Evolutionary conservation across 768 basidiomycete species (phyloP).

Genomic region (Macrolepiota albuminosa): DNA sequence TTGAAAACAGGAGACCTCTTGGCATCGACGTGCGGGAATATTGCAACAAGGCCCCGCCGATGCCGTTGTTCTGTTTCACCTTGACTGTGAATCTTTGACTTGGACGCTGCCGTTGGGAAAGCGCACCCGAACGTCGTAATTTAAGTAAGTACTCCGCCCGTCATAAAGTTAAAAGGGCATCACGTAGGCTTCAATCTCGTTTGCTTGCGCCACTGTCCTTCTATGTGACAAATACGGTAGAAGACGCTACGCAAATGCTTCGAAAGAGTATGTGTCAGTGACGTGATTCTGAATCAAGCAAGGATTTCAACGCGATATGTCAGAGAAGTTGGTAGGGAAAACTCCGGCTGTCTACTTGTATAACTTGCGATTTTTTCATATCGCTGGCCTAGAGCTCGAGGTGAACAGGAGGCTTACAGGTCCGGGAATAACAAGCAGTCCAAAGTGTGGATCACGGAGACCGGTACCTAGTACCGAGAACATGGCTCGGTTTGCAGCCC

Average conservation of each 20-base stretch:
- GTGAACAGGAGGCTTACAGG: not conserved
- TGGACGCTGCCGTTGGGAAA: not conserved
- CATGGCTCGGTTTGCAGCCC: not conserved
- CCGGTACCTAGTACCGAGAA: not conserved
- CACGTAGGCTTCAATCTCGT: not conserved
- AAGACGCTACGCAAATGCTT: not conserved
- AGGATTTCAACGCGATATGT: not conserved
- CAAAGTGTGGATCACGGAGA: not conserved
- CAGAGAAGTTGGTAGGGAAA: not conserved
- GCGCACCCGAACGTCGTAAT: not conserved
- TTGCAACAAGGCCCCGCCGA: not conserved
- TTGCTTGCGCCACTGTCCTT: not conserved
- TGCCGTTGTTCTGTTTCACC: not conserved
- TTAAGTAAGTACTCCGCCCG: not conserved
- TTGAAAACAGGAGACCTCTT: not conserved
- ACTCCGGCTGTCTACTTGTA: not conserved
- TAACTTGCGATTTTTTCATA: not conserved
- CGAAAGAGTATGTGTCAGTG: not conserved
- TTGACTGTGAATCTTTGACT: not conserved
- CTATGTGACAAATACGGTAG: not conserved
- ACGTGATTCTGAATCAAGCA: not conserved
- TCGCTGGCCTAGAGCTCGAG: not conserved
- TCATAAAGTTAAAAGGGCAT: not conserved
- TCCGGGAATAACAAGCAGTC: not conserved
- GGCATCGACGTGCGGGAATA: too few species aligned